Evolutionary conservation across 164 flowering plant genomes (phyloP), one percentile per base, ranked within the genome.

Genomic region (Litsea cubeba): DNA sequence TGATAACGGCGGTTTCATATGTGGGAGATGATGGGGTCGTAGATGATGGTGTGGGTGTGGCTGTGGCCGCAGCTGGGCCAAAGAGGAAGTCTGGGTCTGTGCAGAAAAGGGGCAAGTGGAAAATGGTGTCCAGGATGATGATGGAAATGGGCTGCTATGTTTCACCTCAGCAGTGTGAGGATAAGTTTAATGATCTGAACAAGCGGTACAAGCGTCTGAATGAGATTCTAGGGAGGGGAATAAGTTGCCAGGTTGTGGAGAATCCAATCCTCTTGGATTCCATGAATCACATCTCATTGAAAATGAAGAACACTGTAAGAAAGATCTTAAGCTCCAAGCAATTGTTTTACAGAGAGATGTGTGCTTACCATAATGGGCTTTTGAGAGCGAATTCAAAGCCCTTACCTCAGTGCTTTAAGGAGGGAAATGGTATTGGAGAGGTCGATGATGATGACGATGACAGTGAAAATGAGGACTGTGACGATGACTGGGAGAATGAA

Each of bases 111-210:
- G 90, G 94, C 0, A 89, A 89, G 74, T 89, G 91, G 94, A 89
- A 85, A 74, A 83, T 79, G 4, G 86, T 89, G 1, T 89, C 91
- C 1, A 85, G 84, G 77, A 71, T 84, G 5, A 87, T 89, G 94
- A 80, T 81, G n/a, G 73, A 77, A 23, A 85, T 76, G 75, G 90
- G 89, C 2, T 84, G 83, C 73, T 80, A 65, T 75, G 94, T 88
- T 65, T 89, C 94, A 0, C 94, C 94, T 11, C 94, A 89, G 81
- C 94, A 89, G 71, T 89, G 93, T 76, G 93, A 89, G 79, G 92
- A 89, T 72, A 89, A 89, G 84, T 89, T 89, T 50, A 87, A 87
- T 75, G 93, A 89, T 72, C 69, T 90, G 76, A 90, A 90, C 74
- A 90, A 90, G 77, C 85, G 94, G 70, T 88, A 87, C 75, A 90